A percentile compares a stretch with the other conserved stretches of the same genome.
Evolutionary conservation across 1,284 basidiomycete species (phyloP).

Genomic region (Mycena sp.): DNA sequence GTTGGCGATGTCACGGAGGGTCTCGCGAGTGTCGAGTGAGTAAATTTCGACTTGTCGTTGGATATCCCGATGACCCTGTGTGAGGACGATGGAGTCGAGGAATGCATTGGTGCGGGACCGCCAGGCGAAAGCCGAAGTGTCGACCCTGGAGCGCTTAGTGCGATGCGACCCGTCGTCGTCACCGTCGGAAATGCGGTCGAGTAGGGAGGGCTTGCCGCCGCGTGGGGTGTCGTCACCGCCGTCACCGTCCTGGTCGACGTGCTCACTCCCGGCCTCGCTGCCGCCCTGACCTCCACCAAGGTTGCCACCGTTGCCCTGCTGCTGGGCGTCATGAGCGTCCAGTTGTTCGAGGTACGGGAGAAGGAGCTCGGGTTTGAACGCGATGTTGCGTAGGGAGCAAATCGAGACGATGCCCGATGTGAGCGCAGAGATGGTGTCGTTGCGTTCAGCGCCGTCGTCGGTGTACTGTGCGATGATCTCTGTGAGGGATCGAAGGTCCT

Average conservation of each 20-base stretch:
- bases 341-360: not conserved
- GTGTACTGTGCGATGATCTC: not conserved
- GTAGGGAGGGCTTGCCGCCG: not conserved
- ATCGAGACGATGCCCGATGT: not conserved
- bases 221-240: not conserved
- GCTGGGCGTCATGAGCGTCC: too few species aligned
- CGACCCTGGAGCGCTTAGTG: not conserved
- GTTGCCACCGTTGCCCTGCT: too few species aligned
- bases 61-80: slow-evolving; percentile 1
- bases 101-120: not conserved
- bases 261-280: not conserved
- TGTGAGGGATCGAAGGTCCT: not conserved
- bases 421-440: not conserved
- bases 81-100: slow-evolving; percentile 13
- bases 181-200: not conserved
- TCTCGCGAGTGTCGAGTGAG: not conserved
- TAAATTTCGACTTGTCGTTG: not conserved
- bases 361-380: not conserved
- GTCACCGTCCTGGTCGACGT: not conserved
- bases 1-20: slow-evolving; percentile 6
- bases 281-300: not conserved
- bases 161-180: not conserved
- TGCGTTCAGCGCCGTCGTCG: not conserved
- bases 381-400: not conserved
- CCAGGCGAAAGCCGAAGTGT: slow-evolving; percentile 2